Conservation (phyloP, 306 rosid genomes). For the Cucumis cinereus region DNA sequence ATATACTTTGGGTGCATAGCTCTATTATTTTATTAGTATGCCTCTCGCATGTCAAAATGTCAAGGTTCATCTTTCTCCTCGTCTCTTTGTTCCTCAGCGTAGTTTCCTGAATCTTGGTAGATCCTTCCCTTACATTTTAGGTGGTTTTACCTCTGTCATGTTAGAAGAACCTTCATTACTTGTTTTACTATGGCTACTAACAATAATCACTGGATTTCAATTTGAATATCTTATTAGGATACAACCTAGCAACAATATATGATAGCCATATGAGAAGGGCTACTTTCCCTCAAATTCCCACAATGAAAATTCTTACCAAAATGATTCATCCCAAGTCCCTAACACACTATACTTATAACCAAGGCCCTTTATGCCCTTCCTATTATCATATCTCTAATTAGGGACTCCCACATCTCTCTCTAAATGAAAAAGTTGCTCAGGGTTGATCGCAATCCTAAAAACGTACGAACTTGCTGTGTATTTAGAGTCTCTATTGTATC, state of each 20-base stretch:
- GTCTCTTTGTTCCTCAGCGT: neutral
- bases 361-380: too few relatives aligned
- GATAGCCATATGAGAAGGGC: too few relatives aligned
- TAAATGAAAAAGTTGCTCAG: neutral
- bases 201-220: neutral
- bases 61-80: neutral
- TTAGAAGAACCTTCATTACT: too few relatives aligned
- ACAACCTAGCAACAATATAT: too few relatives aligned
- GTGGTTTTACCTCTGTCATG: too few relatives aligned
- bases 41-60: too few relatives aligned
- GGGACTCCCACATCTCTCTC: neutral
- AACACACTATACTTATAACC: too few relatives aligned
- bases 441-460: neutral
- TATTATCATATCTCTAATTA: too few relatives aligned
- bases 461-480: neutral
- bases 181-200: neutral
- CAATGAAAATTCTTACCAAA: too few relatives aligned
- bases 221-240: neutral
- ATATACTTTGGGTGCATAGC: neutral
- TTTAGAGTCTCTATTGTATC: neutral
- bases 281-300: too few relatives aligned
- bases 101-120: neutral
- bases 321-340: too few relatives aligned
- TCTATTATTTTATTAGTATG: neutral
- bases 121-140: too few relatives aligned